These are phyloP conservation scores for Hanseniaspora clermontiae DNA, from an alignment of 805 yeast species.

Conservation along the genomic window DNA sequence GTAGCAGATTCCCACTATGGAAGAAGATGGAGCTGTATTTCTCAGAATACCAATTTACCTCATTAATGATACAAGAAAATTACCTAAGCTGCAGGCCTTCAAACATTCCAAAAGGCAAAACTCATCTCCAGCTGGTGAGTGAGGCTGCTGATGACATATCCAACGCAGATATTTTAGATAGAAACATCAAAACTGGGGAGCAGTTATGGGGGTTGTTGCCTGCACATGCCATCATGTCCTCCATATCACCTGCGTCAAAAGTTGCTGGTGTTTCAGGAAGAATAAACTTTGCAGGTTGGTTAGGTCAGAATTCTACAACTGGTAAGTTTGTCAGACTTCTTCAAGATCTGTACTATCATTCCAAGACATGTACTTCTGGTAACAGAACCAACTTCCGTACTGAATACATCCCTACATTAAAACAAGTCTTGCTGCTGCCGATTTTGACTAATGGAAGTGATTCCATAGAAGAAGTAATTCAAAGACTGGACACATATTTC, in stretches of 20 bases:
- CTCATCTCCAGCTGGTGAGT: conserved; percentile 52
- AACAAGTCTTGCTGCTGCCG: conserved; percentile 46
- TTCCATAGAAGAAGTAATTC: conserved; percentile 54
- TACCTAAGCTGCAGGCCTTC: conserved; percentile 58
- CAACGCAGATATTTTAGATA: conserved; percentile 70
- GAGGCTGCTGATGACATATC: conserved; percentile 80
- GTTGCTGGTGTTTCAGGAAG: conserved; percentile 65
- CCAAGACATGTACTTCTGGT: conserved; percentile 67
- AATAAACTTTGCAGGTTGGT: conserved; percentile 69
- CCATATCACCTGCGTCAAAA: conserved; percentile 64
- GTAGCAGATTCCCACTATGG: conserved; percentile 46
- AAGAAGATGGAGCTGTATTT: conserved; percentile 82
- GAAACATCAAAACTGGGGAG: conserved; percentile 73
- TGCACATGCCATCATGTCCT: conserved; percentile 73
- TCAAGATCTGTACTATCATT: conserved; percentile 81
- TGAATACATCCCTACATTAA: conserved; percentile 58
- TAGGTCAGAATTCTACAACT: conserved; percentile 80
- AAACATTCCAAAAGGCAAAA: conserved; percentile 31
- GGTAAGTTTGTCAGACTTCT: conserved; percentile 66
- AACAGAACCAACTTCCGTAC: conserved; percentile 62
- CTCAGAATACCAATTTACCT: conserved; percentile 88
- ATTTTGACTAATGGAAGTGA: conserved; percentile 42
- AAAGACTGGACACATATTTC: conserved; percentile 72
- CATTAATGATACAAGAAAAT: conserved; percentile 92
- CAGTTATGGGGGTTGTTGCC: conserved; percentile 94